These are phyloP conservation scores for Chlorella ohadii DNA, from an alignment of 139 green algal genomes.

Conservation along the genomic window DNA sequence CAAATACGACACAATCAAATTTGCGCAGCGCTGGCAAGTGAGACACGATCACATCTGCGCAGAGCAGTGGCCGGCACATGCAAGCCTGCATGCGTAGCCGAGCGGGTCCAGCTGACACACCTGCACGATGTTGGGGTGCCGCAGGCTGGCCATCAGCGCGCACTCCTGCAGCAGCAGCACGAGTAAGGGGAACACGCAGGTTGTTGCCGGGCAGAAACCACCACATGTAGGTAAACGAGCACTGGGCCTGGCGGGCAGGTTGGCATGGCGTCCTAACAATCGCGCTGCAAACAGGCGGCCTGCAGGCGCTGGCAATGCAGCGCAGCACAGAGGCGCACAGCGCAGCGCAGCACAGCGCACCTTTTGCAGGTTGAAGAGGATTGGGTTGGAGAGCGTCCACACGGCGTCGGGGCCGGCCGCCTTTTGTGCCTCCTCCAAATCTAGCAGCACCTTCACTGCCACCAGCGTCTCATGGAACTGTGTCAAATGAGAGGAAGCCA, in stretches of 20 bases:
- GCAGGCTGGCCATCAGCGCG: conserved; percentile 57
- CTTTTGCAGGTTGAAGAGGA: conserved; percentile 37
- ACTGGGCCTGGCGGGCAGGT: too few species aligned
- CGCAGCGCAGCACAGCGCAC: background rate
- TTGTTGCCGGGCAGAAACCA: too few species aligned
- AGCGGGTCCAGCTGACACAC: background rate
- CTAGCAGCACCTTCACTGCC: conserved; percentile 60
- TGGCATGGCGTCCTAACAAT: too few species aligned
- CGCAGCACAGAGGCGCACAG: too few species aligned
- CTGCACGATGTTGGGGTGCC: conserved; percentile 54
- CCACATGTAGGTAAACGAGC: too few species aligned
- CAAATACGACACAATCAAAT: too few species aligned
- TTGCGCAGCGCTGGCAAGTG: too few species aligned
- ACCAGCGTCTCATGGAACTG: conserved; percentile 67
- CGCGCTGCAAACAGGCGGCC: too few species aligned
- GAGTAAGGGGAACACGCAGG: background rate
- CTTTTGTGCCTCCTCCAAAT: conserved; percentile 31
- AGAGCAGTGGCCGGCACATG: background rate
- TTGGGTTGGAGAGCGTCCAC: conserved; percentile 30
- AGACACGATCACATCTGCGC: too few species aligned
- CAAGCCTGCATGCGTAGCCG: too few species aligned
- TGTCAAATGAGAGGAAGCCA: too few species aligned
- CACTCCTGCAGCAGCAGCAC: conserved; percentile 44
- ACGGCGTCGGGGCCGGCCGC: conserved; percentile 28
- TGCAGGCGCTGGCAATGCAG: too few species aligned